phyloP scores from a whole-genome alignment of 75 land plant species.

The Azolla pinnata region DNA sequence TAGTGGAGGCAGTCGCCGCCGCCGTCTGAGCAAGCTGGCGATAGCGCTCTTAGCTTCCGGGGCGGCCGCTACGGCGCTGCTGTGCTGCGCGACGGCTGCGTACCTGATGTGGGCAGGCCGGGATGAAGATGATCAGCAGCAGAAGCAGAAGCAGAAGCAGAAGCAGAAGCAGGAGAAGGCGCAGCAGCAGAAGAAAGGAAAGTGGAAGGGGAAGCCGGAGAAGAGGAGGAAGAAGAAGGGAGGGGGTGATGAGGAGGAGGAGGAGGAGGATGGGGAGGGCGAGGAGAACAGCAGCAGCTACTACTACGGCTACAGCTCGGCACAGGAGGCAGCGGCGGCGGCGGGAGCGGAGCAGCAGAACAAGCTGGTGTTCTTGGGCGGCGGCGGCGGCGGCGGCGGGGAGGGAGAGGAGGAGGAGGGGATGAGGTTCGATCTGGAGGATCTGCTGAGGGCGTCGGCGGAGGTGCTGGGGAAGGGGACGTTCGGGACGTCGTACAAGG shows the following conservation, averaged over 20 bases:
- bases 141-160: no score
- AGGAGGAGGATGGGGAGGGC: slow-evolving; percentile 24
- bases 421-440: slow-evolving; percentile 46
- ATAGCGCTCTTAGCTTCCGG: background rate
- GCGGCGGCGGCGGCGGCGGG: slow-evolving; percentile 10
- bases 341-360: slow-evolving; percentile 8
- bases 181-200: no score
- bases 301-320: slow-evolving; percentile 14
- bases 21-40: background rate
- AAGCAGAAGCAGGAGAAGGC: background rate
- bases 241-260: slow-evolving; percentile 13
- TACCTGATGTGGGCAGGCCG: no score
- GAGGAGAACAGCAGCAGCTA: slow-evolving; percentile 7
- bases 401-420: slow-evolving; percentile 6
- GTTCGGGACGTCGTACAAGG: slow-evolving; percentile 56
- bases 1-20: no score
- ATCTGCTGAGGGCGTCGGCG: slow-evolving; percentile 58
- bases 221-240: slow-evolving; percentile 17
- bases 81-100: no score
- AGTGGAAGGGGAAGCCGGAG: slow-evolving; percentile 4
- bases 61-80: no score
- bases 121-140: no score
- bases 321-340: slow-evolving; percentile 19
- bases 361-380: slow-evolving; percentile 43
- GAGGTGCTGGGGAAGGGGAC: slow-evolving; percentile 63